Conservation (phyloP, 306 rosid species). For the Adenanthera pavonina region DNA sequence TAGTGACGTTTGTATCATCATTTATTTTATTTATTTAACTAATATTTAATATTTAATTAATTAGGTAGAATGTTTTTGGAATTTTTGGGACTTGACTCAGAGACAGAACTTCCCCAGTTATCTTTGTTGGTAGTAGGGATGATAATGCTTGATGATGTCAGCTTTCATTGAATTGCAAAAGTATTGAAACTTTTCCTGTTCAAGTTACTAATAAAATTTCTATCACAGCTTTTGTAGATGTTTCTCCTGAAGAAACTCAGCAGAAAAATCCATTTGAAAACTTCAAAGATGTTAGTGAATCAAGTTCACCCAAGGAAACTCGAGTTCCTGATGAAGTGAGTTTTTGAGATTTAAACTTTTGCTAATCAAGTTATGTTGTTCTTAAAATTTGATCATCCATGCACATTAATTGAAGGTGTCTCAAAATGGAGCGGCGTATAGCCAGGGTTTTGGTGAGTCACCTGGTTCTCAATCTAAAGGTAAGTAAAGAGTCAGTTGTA, state of each 20-base stretch:
- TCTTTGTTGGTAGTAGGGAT: slow-evolving; percentile 26
- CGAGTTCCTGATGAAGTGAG: slow-evolving; percentile 60
- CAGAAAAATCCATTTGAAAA: slow-evolving; percentile 74
- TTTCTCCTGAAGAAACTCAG: slow-evolving; percentile 80
- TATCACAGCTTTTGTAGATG: slow-evolving; percentile 88
- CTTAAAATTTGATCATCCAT: slow-evolving; percentile 31
- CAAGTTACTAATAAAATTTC: slow-evolving; percentile 34
- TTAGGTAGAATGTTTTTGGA: neutral
- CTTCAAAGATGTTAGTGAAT: slow-evolving; percentile 57
- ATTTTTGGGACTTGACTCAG: neutral
- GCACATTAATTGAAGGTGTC: slow-evolving; percentile 57
- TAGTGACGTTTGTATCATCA: neutral
- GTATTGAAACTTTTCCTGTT: slow-evolving; percentile 20
- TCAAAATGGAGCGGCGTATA: slow-evolving; percentile 80
- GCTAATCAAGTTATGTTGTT: slow-evolving; percentile 24
- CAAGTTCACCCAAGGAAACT: slow-evolving; percentile 52
- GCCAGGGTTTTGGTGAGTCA: slow-evolving; percentile 53
- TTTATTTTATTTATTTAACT: neutral
- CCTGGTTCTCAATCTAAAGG: slow-evolving; percentile 63
- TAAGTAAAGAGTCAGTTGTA: slow-evolving; percentile 41
- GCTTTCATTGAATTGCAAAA: slow-evolving; percentile 12
- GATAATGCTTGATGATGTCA: slow-evolving; percentile 10
- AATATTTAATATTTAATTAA: neutral
- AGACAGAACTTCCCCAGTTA: neutral
- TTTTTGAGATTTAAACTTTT: slow-evolving; percentile 39